phyloP scores from a whole-genome alignment of 208 protist species.

The Leishmania turanica region DNA sequence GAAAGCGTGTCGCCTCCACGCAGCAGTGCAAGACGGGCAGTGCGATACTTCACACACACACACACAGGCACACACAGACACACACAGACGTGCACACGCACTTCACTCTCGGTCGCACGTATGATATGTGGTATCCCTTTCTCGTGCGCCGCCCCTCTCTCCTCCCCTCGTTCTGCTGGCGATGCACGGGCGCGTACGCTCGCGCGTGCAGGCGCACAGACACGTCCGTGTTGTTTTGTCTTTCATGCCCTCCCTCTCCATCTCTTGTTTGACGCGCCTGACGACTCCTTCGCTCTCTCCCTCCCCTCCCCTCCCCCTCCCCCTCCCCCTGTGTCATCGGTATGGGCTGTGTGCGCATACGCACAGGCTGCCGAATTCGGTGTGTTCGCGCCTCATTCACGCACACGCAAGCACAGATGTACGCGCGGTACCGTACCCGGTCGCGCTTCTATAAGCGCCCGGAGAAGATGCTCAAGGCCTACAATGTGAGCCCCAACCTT shows the following conservation, averaged over 20 bases:
- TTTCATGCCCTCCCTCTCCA: background rate
- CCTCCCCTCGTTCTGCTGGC: too few species aligned
- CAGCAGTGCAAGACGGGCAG: background rate
- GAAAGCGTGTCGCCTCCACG: background rate
- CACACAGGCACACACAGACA: background rate
- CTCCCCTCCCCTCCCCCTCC: too few species aligned
- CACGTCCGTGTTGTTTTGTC: background rate
- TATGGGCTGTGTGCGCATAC: background rate
- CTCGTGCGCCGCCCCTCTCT: background rate
- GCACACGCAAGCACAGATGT: slow-evolving; percentile 43
- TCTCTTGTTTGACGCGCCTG: background rate
- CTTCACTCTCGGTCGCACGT: background rate
- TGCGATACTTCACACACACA: background rate
- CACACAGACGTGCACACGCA: background rate
- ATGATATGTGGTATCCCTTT: background rate
- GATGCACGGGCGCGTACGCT: too few species aligned
- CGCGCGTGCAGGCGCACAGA: background rate
- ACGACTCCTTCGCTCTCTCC: background rate
- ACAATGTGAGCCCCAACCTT: slow-evolving; percentile 69
- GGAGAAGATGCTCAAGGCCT: slow-evolving; percentile 54
- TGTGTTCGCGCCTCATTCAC: background rate
- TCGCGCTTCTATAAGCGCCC: slow-evolving; percentile 83
- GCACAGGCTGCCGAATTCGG: background rate
- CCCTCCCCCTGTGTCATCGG: background rate
- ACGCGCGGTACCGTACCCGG: slow-evolving; percentile 82